phyloP scores from a whole-genome alignment of 495 filamentous ascomycete species.

The Thermothielavioides terrestris region DNA sequence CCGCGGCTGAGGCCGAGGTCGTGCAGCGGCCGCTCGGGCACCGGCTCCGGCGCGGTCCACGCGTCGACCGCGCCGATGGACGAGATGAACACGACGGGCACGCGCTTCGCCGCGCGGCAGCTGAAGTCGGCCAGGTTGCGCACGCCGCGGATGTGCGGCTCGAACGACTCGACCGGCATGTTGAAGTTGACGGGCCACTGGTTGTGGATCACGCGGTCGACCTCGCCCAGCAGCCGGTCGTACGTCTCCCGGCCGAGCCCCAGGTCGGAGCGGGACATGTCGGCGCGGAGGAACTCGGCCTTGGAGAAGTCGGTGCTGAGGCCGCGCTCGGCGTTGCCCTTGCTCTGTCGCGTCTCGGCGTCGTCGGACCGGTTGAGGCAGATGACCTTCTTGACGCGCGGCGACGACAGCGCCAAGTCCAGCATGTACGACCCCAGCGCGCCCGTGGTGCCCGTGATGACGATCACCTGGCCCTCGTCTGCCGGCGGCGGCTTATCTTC shows the following conservation, averaged over 20 bases:
- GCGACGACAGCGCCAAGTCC: conserved; percentile 30
- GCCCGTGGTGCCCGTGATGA: conserved; percentile 54
- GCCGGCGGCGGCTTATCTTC: conserved; percentile 25
- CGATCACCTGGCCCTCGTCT: conserved; percentile 35
- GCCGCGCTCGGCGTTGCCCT: conserved; percentile 25
- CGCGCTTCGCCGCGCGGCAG: conserved; percentile 29
- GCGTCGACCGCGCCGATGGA: conserved; percentile 40
- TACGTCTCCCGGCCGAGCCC: conserved; percentile 35
- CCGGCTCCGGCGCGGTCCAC: conserved; percentile 21
- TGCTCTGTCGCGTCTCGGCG: conserved; percentile 26
- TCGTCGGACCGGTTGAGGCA: conserved; percentile 48
- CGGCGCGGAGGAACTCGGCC: conserved; percentile 42
- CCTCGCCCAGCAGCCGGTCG: conserved; percentile 27
- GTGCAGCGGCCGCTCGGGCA: conserved; percentile 41
- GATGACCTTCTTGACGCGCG: conserved; percentile 39
- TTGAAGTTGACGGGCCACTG: conserved; percentile 60
- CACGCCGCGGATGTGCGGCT: conserved; percentile 46
- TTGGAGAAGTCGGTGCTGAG: conserved; percentile 30
- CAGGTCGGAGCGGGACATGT: conserved; percentile 39
- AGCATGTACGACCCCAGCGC: conserved; percentile 52
- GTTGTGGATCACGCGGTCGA: conserved; percentile 51
- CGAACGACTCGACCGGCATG: conserved; percentile 45
- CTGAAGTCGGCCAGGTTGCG: conserved; percentile 47
- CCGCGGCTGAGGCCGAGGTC: conserved; percentile 30
- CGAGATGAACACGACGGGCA: conserved; percentile 49